These are phyloP conservation scores for Metarhizium sp. DNA, from an alignment of 2,329 filamentous ascomycete genomes.

Conservation along the genomic window DNA sequence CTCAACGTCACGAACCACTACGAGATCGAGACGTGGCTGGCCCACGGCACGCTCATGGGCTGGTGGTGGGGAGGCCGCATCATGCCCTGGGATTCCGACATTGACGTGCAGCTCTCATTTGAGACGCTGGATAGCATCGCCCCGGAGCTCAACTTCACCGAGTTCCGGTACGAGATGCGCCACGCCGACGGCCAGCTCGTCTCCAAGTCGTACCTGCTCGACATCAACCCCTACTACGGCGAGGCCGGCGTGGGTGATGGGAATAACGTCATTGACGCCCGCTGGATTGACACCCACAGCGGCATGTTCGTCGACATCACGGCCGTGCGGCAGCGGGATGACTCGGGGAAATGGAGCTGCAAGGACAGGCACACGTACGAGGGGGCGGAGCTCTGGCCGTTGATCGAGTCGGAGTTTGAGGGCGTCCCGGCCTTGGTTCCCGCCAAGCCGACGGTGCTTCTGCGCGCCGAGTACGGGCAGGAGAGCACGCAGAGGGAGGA, in stretches of 20 bases:
- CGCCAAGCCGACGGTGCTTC: not conserved
- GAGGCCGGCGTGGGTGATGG: conserved; percentile 56
- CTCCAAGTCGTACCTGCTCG: conserved; percentile 55
- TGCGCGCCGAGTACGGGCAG: not conserved
- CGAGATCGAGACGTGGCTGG: conserved; percentile 74
- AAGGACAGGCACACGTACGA: conserved; percentile 71
- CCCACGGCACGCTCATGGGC: conserved; percentile 72
- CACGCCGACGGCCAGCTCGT: conserved; percentile 28
- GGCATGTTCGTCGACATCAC: conserved; percentile 82
- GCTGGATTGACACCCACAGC: conserved; percentile 70
- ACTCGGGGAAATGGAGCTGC: conserved; percentile 61
- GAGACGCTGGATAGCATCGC: conserved; percentile 58
- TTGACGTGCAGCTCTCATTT: conserved; percentile 70
- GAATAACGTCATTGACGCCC: conserved; percentile 71
- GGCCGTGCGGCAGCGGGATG: conserved; percentile 58
- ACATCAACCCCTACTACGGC: conserved; percentile 63
- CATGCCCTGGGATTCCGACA: conserved; percentile 77
- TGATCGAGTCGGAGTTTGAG: conserved; percentile 67
- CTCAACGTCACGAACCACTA: conserved; percentile 54
- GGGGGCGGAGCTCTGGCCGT: conserved; percentile 63
- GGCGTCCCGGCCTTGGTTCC: conserved; percentile 62
- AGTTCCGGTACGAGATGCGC: conserved; percentile 42
- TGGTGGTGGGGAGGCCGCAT: conserved; percentile 83
- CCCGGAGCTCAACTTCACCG: conserved; percentile 58
- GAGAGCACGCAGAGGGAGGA: not conserved